Conservation (phyloP, 1,139 yeast genomes). For the Ogataea hybrid region DNA sequence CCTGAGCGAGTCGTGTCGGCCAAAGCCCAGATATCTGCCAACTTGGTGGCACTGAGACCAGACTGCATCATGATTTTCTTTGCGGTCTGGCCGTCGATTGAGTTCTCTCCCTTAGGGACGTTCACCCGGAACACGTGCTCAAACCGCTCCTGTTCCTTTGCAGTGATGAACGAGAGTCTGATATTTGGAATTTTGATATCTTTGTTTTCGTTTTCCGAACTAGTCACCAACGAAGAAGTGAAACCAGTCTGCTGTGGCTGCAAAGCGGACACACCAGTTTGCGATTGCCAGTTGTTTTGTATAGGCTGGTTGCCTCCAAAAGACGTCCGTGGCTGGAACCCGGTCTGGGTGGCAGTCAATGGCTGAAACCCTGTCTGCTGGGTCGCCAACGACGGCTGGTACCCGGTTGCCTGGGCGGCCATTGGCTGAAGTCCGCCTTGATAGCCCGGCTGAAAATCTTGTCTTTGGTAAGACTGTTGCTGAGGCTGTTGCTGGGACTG, state of each 20-base stretch:
- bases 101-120: slow-evolving; percentile 72
- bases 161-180: slow-evolving; percentile 79
- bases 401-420: slow-evolving; percentile 2
- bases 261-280: slow-evolving; percentile 26
- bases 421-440: slow-evolving; percentile 13
- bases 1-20: slow-evolving; percentile 90
- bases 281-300: slow-evolving; percentile 29
- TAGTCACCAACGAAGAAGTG: slow-evolving; percentile 33
- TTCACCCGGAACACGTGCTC: slow-evolving; percentile 78
- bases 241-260: slow-evolving; percentile 40
- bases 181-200: slow-evolving; percentile 58
- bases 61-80: slow-evolving; percentile 79
- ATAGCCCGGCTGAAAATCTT: slow-evolving; percentile 28
- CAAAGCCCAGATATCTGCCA: slow-evolving; percentile 89
- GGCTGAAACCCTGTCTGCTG: slow-evolving; percentile 39
- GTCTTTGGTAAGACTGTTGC: slow-evolving; percentile 25
- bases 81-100: slow-evolving; percentile 77
- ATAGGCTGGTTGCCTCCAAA: slow-evolving; percentile 1
- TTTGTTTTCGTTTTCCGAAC: slow-evolving; percentile 36
- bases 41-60: slow-evolving; percentile 67
- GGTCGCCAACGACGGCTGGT: not conserved
- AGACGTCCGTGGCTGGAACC: slow-evolving; percentile 23
- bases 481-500: slow-evolving; percentile 29
- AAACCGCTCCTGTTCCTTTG: slow-evolving; percentile 81
- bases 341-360: slow-evolving; percentile 27